Evolutionary conservation across 129 eudicot genomes (phyloP).

Genomic region (Cynara cardunculus): DNA sequence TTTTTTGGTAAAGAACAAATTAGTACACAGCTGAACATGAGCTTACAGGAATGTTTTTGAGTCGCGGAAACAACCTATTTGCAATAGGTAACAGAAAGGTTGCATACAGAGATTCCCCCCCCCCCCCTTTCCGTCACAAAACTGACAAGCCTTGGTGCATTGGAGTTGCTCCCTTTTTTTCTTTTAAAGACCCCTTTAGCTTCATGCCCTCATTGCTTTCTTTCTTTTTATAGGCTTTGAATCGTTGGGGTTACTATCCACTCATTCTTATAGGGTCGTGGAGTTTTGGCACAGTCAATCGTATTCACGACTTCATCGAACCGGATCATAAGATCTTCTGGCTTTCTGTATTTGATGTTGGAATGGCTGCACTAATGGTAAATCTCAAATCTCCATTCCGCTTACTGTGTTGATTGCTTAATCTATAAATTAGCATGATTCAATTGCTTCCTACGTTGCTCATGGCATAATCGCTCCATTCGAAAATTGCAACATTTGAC

Average conservation of each 20-base stretch:
- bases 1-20: too few relatives aligned
- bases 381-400: slow-evolving; percentile 8
- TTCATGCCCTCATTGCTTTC: background rate
- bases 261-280: slow-evolving; percentile 98
- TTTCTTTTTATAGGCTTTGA: slow-evolving; percentile 55
- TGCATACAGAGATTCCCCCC: background rate
- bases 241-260: slow-evolving; percentile 94
- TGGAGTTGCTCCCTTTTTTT: background rate
- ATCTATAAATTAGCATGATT: slow-evolving; percentile 6
- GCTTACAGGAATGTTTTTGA: background rate
- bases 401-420: slow-evolving; percentile 1
- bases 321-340: slow-evolving; percentile 88
- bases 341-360: slow-evolving; percentile 97
- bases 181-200: background rate
- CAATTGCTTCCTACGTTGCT: slow-evolving; percentile 6
- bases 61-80: background rate
- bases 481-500: background rate
- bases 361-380: slow-evolving; percentile 95
- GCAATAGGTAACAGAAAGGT: background rate
- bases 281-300: slow-evolving; percentile 95
- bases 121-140: background rate
- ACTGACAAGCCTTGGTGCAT: background rate
- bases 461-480: background rate
- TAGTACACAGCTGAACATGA: background rate
- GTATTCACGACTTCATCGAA: slow-evolving; percentile 87